Evolutionary conservation across 2,329 filamentous ascomycete species (phyloP).

Genomic region (Hypoxylon sp.): DNA sequence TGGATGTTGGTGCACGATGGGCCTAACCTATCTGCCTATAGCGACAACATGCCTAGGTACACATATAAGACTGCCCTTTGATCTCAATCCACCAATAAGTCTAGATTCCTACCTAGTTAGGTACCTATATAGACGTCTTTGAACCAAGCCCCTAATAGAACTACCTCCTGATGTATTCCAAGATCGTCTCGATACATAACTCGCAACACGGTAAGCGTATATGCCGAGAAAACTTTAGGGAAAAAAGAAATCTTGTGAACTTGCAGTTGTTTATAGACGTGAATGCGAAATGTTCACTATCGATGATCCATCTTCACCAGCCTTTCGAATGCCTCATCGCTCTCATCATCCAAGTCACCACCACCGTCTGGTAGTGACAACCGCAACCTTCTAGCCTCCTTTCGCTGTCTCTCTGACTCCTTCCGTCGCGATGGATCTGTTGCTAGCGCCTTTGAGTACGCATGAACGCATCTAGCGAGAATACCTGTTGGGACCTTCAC

Average conservation of each 20-base stretch:
- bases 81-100: no score
- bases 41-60: no score
- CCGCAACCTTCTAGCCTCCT: conserved; percentile 16
- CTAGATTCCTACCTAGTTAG: no score
- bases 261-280: neutral
- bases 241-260: neutral
- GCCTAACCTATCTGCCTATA: no score
- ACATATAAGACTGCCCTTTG: no score
- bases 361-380: conserved; percentile 12
- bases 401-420: conserved; percentile 21
- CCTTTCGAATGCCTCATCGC: conserved; percentile 29
- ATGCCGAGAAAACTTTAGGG: neutral
- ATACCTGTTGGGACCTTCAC: conserved; percentile 26
- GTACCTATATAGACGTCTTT: no score
- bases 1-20: no score
- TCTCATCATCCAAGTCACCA: conserved; percentile 20
- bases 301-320: conserved; percentile 31
- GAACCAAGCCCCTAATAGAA: no score
- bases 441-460: conserved; percentile 19
- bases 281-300: neutral
- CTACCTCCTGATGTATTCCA: no score
- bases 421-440: conserved; percentile 14
- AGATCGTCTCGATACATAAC: neutral
- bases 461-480: conserved; percentile 20
- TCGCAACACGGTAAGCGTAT: neutral